Base-by-base conservation (phyloP, 768 basidiomycete genomes). In the Strobilomyces dryophilus region DNA sequence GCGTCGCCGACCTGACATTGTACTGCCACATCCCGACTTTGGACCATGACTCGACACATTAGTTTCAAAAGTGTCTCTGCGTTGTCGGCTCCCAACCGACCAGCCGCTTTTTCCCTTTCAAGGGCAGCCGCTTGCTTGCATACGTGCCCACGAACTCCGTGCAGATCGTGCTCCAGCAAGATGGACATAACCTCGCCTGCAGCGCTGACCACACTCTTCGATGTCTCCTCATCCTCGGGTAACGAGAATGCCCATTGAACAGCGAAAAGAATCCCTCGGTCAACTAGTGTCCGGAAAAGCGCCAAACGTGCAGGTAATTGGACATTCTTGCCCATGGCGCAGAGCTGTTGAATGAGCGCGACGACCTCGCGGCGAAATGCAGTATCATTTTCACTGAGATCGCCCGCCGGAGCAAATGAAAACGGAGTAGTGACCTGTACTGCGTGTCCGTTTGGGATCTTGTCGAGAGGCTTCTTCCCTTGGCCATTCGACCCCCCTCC, bases 261-360 rank as follows among this genome's bases (percentile, higher is more conserved):
- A n/a, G 89, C 89, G 58, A 87, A 88, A 2, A 98, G 75, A 41
- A 98, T 78, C 2, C 93, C 95, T 7, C 88, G 82, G 56, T 97
- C 93, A 47, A 95, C 83, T 21, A 98, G 79, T 8, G 84, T 78
- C 45, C 92, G 85, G 73, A 95, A 98, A 10, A 98, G 80, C 3
- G 82, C 74, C 67, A 95, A 78, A 35, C 97, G 88, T 15, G 87
- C 81, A 15, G 89, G 86, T 17, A 97, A 77, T 66, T 98, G 95
- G 9, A 98, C 87, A 65, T 93, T 94, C 79, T 98, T 99, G 54
- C 91, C 94, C 90, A 99, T 95, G 52, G 86, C 78, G 63, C 91
- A 90, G 9, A 98, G 81, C 59, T 98, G 93, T 62, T 97, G 93
- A 43, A 99, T 77, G 57, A 99, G 85, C 41, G 87, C 72, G 44